phyloP scores from a whole-genome alignment of 23 red algal genomes.

The Gracilaria domingensis region DNA sequence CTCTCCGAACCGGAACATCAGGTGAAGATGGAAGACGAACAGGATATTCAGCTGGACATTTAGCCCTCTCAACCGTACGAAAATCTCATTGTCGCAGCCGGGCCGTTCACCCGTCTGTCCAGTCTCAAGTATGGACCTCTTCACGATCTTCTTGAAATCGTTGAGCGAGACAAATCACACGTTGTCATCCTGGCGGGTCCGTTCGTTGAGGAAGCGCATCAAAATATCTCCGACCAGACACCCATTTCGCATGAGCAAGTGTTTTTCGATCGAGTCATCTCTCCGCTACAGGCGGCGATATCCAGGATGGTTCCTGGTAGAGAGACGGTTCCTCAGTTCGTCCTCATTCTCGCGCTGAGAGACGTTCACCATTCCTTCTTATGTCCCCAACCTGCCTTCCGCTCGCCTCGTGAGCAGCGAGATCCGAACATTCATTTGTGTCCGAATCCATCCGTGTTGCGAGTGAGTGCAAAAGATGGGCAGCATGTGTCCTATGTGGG shows the following conservation, averaged over 20 bases:
- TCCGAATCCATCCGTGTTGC: no score
- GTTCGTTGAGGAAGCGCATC: constrained; percentile 49
- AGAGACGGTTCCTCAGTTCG: constrained; percentile 17
- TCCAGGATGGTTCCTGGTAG: background rate
- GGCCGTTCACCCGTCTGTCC: constrained; percentile 34
- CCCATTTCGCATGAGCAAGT: constrained; percentile 38
- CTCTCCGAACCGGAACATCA: background rate
- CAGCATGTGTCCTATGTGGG: no score
- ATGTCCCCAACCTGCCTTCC: constrained; percentile 64
- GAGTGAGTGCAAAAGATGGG: no score
- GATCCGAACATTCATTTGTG: constrained; percentile 21
- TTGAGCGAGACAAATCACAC: constrained; percentile 20
- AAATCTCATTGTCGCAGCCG: constrained; percentile 39
- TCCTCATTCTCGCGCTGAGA: constrained; percentile 44
- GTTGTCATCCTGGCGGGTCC: constrained; percentile 53
- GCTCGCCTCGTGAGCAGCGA: background rate
- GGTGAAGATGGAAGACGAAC: background rate
- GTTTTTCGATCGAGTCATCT: constrained; percentile 39
- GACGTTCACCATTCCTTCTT: constrained; percentile 74
- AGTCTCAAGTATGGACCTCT: constrained; percentile 70
- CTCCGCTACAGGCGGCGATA: background rate
- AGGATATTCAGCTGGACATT: background rate
- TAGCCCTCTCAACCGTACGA: constrained; percentile 1
- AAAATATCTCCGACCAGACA: background rate
- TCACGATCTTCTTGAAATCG: constrained; percentile 29